phyloP scores from a whole-genome alignment of 2,329 filamentous ascomycete genomes.

The Diplodia mutila region DNA sequence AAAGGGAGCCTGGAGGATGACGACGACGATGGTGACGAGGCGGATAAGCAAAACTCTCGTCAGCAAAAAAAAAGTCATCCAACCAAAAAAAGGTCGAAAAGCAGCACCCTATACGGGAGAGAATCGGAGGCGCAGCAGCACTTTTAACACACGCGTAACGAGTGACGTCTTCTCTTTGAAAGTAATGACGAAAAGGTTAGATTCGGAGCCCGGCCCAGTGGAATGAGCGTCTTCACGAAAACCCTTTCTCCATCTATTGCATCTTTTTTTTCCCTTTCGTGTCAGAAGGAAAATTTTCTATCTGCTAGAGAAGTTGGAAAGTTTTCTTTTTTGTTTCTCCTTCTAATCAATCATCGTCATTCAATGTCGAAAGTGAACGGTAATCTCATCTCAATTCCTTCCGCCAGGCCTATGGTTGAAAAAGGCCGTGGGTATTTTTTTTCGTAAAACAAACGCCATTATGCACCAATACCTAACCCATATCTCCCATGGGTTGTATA shows the following conservation, averaged over 20 bases:
- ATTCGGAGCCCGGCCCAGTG: constrained; percentile 2
- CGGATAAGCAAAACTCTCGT: too few species aligned
- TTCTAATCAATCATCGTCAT: neutral
- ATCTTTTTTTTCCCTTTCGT: neutral
- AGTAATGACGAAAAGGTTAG: neutral
- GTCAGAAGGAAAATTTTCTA: neutral
- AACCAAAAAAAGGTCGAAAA: too few species aligned
- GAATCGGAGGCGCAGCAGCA: neutral
- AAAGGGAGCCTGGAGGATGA: too few species aligned
- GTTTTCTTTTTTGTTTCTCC: neutral
- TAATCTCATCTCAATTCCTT: neutral
- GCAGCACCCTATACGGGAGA: neutral
- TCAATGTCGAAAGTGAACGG: neutral
- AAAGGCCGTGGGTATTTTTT: constrained; percentile 20
- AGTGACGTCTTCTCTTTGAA: neutral
- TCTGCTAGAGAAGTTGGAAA: neutral
- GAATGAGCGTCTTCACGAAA: constrained; percentile 12
- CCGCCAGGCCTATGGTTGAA: constrained; percentile 19
- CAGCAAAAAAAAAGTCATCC: too few species aligned
- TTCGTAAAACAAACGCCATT: constrained; percentile 8
- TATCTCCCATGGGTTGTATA: neutral
- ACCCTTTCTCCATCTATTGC: constrained; percentile 1
- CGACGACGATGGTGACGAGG: too few species aligned
- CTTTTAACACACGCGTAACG: neutral
- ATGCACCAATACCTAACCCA: neutral